A percentile compares a stretch with the other conserved stretches of the same genome.
phyloP scores from a whole-genome alignment of 192 early-diverging fungal species.

The Neocallimastix lanati region DNA sequence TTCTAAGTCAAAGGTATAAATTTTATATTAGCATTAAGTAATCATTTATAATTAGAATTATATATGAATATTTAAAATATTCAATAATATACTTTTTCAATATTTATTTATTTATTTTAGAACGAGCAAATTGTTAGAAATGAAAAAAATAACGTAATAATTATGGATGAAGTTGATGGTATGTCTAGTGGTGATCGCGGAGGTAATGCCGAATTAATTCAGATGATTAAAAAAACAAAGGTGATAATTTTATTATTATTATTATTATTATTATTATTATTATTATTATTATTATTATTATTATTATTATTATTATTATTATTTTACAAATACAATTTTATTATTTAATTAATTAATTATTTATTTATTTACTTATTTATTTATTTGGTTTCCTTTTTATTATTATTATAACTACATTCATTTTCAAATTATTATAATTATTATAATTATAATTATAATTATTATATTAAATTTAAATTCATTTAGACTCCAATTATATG shows the following conservation, averaged over 20 bases:
- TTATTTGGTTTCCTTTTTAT: too few species aligned
- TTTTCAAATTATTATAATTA: background rate
- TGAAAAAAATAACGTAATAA: conserved; percentile 42
- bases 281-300: background rate
- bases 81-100: too few species aligned
- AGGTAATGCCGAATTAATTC: conserved; percentile 67
- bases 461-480: background rate
- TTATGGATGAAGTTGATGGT: conserved; percentile 99
- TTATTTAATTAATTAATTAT: too few species aligned
- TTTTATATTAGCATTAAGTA: background rate
- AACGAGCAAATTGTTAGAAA: too few species aligned
- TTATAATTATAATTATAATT: background rate
- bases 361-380: too few species aligned
- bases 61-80: too few species aligned
- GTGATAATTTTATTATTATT: conserved; percentile 11
- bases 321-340: too few species aligned
- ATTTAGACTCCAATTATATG: conserved; percentile 84
- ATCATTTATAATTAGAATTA: too few species aligned
- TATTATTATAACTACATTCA: background rate
- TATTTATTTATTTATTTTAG: too few species aligned
- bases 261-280: background rate
- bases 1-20: conserved; percentile 2
- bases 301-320: background rate
- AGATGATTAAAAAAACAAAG: conserved; percentile 75
- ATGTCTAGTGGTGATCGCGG: conserved; percentile 96